Evolutionary conservation across 2,329 filamentous ascomycete species (phyloP), one percentile per base, ranked within the genome.

Genomic region (Aspergillus quadrilineatus): DNA sequence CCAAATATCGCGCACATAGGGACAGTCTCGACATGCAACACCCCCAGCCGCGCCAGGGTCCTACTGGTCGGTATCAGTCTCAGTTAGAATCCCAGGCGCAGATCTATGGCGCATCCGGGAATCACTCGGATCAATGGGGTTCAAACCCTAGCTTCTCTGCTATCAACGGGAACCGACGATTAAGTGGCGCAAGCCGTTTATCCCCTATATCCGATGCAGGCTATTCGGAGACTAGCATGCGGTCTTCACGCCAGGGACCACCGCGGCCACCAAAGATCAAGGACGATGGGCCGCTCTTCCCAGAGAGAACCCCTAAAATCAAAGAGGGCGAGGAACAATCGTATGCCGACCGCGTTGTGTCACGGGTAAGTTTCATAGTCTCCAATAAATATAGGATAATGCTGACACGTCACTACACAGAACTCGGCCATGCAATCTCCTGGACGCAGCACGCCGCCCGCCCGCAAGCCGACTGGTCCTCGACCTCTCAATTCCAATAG

Each of bases 1-100:
- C 85, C 14, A 87, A 87, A 63, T 88, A 87, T 64, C 82, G 85
- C 62, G 84, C 83, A 57, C 82, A 87, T 63, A 81, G 85, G 57
- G 84, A 86, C 67, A 86, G 83, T 49, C 68, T 87, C 55, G 83
- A 86, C 61, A 72, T 88, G 43, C 80, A 86, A 63, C 85, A 88
- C 65, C 85, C 85, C 10, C 85, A 87, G 67, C 85, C 85, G 12
- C 79, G 84, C 36, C 82, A 81, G 59, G 85, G 85, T 2, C 81
- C 83, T 2, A 86, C 84, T 2, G 80, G 80, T 39, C 82, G 84
- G 37, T 85, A 85, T 65, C 84, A 87, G 65, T 80, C 79, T 52
- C 80, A 83, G 17, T 75, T 88, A 8, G 85, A 88, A 69, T 80
- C 78, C 2, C 80, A 86, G 66, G 85, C 85, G 12, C 80, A 84